phyloP scores from a whole-genome alignment of 108 stramenopile species.

The Heterococcus sp. region DNA sequence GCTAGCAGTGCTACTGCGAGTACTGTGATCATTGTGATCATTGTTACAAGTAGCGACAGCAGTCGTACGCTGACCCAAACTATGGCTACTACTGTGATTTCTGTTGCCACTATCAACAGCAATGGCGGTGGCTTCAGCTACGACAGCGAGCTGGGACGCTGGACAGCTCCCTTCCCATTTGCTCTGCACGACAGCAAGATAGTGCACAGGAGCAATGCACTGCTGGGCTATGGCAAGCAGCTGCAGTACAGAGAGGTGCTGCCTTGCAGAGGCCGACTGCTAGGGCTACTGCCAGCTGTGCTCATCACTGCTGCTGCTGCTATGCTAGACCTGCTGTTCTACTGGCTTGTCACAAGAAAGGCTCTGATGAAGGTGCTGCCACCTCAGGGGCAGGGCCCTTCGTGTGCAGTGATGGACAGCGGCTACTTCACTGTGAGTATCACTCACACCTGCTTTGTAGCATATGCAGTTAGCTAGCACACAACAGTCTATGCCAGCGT shows the following conservation, averaged over 20 bases:
- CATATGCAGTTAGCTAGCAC: too few species aligned
- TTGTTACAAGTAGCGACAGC: too few species aligned
- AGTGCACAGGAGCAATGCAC: conserved; percentile 16
- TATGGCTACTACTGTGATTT: not conserved
- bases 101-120: not conserved
- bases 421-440: too few species aligned
- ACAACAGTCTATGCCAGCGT: too few species aligned
- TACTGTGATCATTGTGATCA: not conserved
- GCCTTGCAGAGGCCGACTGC: not conserved
- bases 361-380: not conserved
- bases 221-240: conserved; percentile 1
- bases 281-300: not conserved
- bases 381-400: not conserved
- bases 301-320: not conserved
- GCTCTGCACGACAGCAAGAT: conserved; percentile 40
- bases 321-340: not conserved
- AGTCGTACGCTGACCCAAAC: too few species aligned
- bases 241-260: conserved; percentile 33
- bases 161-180: conserved; percentile 17
- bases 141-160: conserved; percentile 13
- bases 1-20: not conserved
- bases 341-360: not conserved
- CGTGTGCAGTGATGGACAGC: too few species aligned
- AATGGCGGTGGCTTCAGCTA: conserved; percentile 16
- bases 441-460: too few species aligned